Base-by-base conservation (phyloP, 148 eudicot genomes). In the Cornus kousa region DNA sequence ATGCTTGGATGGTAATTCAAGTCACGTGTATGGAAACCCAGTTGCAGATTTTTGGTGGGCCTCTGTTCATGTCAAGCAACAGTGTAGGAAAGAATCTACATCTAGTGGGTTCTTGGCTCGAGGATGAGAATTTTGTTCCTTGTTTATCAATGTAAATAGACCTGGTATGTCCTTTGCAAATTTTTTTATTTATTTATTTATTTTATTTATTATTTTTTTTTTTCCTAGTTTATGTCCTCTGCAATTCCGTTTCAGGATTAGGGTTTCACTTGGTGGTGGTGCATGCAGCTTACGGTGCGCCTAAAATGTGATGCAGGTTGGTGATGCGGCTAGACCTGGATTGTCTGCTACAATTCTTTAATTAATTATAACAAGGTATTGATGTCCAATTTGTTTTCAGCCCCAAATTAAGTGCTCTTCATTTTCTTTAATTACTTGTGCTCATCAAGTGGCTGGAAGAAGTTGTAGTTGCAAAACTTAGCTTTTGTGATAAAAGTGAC, bases 71-170 rank as follows among this genome's bases (percentile, higher is more conserved):
- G 22, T 65, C 37, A 40, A 74, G 10, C 24, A 62, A 65, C 23
- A 23, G 5, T 53, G 46, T 39, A 39, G 19, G 28, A 32, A 75
- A 24, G 57, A 10, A 40, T 28, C 22, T 65, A 64, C 70, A 64
- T 64, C 78, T 75, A 1, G 57, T 64, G 55, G 70, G 40, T 65
- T 39, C 69, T 62, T 66, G 75, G 37, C 71, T 60, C 72, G 71
- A 67, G 65, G 73, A 50, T n/a, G 17, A 19, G 35, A 37, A 35
- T 17, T 67, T 39, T 24, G 10, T 10, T 60, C 8, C 19, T 74
- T 60, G 59, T 28, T 32, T 35, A 39, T 60, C 68, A 35, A 11
- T 60, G 37, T 35, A n/a, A 2, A 37, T 74, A n/a, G 78, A 75
- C 39, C 22, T 9, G 35, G 70, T 65, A 16, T 65, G 78, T 11